Base-by-base conservation (phyloP, 306 rosid species). In the Echinosophora koreensis region DNA sequence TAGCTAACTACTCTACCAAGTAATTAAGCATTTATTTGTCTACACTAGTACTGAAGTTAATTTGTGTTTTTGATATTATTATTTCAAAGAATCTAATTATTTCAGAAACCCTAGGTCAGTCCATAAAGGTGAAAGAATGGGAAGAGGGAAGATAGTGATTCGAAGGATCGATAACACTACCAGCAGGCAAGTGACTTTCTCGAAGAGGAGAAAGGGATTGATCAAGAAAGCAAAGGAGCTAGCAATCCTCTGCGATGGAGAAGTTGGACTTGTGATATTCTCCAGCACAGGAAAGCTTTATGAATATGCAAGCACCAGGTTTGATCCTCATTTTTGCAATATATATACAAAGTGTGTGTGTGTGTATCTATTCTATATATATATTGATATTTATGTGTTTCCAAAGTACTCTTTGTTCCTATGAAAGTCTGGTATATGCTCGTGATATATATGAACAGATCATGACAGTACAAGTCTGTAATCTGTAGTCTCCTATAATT, bases 61-160 rank as follows among this genome's bases (percentile, higher is more conserved):
- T 30, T 30, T 78, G 37, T 38, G 41, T 2, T 79, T 27, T 58
- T 60, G 32, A 3, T 3, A 0, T 22, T 18, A 5, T 51, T 8
- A 13, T 8, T 59, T 5, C 38, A 7, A 37, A 47, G 22, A 8
- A 28, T 71, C 9, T 52, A 11, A 12, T 57, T 65, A 9, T 50
- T 80, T 65, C 50, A 80, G 81, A 84, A 89, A 88, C 94, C 92
- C 91, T 86, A 84, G 65, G 5, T 22, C 22, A 22, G 22, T 35
- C 32, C 2, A 42, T 9, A 47, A 18, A 58, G 34, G 37, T 34
- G 6, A 14, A 12, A 61, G 69, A 46, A 89, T 93, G 98, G 97
- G 98, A 66, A 86, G 97, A 83, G 98, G 98, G 70, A 93, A 93
- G 91, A 91, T 93, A 70, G 93, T 83, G 84, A 93, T 93, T 47